Evolutionary conservation across 768 basidiomycete species (phyloP).

Genomic region (Mycena amicta): DNA sequence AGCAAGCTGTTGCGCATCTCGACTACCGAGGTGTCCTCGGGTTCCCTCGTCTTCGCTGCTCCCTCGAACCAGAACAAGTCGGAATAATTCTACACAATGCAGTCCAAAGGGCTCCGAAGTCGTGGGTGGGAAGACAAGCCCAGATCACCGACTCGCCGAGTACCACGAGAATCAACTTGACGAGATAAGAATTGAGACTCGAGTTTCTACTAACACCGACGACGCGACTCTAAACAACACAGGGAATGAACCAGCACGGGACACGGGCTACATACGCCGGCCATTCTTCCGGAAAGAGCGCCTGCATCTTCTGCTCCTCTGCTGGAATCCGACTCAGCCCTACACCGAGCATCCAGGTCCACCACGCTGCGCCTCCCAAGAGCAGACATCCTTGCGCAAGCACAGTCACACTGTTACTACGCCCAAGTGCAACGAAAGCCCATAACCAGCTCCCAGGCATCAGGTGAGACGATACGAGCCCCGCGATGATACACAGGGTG

Average conservation of each 20-base stretch:
- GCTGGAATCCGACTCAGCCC: constrained; percentile 51
- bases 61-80: no score
- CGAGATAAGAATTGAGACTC: no score
- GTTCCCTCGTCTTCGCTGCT: no score
- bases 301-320: constrained; percentile 53
- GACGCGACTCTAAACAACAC: constrained; percentile 34
- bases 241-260: constrained; percentile 53
- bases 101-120: no score
- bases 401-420: no score
- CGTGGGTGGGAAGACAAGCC: no score
- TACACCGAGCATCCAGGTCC: constrained; percentile 51
- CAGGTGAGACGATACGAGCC: constrained; percentile 48
- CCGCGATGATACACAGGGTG: constrained; percentile 50
- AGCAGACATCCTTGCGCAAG: constrained; percentile 39
- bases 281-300: constrained; percentile 50
- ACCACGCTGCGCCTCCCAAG: constrained; percentile 45
- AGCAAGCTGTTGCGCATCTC: no score
- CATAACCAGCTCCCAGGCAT: constrained; percentile 50
- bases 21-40: no score
- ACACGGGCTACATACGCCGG: constrained; percentile 47
- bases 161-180: no score
- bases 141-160: no score
- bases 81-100: no score
- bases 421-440: background rate
- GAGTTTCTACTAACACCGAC: no score